These are phyloP conservation scores for Tricharina praecox DNA, from an alignment of 495 filamentous ascomycete species.

Conservation along the genomic window DNA sequence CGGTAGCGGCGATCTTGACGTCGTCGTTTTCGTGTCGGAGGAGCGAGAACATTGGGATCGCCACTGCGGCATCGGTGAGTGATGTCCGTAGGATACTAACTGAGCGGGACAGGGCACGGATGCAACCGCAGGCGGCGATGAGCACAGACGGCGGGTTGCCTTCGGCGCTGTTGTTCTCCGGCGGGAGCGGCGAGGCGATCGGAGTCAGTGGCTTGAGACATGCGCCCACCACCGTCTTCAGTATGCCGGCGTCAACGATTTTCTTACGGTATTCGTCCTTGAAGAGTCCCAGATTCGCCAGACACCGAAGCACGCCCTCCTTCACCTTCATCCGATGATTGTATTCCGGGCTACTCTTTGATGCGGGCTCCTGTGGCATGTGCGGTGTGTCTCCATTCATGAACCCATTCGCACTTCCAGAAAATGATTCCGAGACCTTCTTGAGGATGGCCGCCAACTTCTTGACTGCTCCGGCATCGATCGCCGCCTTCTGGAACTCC, in stretches of 20 bases:
- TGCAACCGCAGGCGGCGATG: conserved; percentile 66
- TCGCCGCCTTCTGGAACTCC: conserved; percentile 62
- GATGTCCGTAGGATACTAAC: conserved; percentile 69
- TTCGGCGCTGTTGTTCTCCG: conserved; percentile 14
- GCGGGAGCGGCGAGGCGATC: conserved; percentile 9
- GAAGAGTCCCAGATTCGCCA: conserved; percentile 60
- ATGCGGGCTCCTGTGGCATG: conserved; percentile 15
- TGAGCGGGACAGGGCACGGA: conserved; percentile 62
- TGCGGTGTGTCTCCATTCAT: conserved; percentile 15
- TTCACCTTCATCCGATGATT: conserved; percentile 61
- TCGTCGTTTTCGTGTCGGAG: conserved; percentile 59
- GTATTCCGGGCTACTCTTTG: conserved; percentile 14
- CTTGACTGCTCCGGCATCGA: conserved; percentile 59
- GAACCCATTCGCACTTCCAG: conserved; percentile 12
- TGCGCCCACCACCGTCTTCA: conserved; percentile 69
- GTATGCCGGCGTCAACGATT: conserved; percentile 62
- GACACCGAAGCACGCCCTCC: conserved; percentile 57
- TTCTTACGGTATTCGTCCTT: conserved; percentile 74
- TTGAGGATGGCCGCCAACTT: conserved; percentile 62
- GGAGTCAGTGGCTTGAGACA: conserved; percentile 38
- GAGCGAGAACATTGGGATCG: conserved; percentile 59
- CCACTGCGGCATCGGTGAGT: conserved; percentile 69
- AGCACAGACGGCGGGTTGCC: conserved; percentile 48
- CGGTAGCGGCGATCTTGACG: conserved; percentile 71
- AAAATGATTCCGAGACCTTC: conserved; percentile 33